These are phyloP conservation scores for Hortiboletus flavorubellus DNA, from an alignment of 768 basidiomycete genomes.

Conservation along the genomic window DNA sequence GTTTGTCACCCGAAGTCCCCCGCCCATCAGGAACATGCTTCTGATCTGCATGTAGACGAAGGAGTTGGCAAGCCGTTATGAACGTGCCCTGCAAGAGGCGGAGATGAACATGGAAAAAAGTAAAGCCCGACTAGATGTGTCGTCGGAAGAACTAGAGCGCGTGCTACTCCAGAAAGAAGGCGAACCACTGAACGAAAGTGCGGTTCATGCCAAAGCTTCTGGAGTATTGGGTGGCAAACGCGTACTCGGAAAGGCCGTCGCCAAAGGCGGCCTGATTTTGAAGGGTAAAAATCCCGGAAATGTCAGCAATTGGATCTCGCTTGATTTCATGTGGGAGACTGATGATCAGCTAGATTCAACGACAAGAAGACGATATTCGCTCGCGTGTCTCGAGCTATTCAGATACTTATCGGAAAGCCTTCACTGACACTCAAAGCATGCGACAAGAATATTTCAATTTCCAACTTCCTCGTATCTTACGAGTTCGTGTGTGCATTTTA, in stretches of 20 bases:
- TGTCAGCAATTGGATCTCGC: conserved; percentile 36
- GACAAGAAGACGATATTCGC: conserved; percentile 94
- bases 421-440: conserved; percentile 84
- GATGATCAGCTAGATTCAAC: conserved; percentile 56
- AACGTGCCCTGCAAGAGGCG: conserved; percentile 84
- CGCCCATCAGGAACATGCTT: not conserved
- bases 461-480: conserved; percentile 88
- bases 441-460: conserved; percentile 98
- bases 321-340: conserved; percentile 6
- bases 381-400: conserved; percentile 79
- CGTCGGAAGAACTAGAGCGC: conserved; percentile 92
- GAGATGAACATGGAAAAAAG: conserved; percentile 85
- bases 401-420: conserved; percentile 87
- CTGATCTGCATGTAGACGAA: conserved; percentile 61
- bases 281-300: conserved; percentile 93
- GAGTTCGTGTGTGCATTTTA: conserved; percentile 52
- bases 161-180: conserved; percentile 93
- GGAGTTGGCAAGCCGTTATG: conserved; percentile 85
- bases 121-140: conserved; percentile 79
- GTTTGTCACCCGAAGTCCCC: conserved; percentile 36
- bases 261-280: conserved; percentile 82
- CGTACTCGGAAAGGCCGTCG: conserved; percentile 86
- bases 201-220: conserved; percentile 58
- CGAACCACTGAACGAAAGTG: conserved; percentile 82
- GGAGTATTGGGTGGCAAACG: conserved; percentile 68